Evolutionary conservation across 2,329 filamentous ascomycete species (phyloP).

Genomic region (Colletotrichum tropicicola): DNA sequence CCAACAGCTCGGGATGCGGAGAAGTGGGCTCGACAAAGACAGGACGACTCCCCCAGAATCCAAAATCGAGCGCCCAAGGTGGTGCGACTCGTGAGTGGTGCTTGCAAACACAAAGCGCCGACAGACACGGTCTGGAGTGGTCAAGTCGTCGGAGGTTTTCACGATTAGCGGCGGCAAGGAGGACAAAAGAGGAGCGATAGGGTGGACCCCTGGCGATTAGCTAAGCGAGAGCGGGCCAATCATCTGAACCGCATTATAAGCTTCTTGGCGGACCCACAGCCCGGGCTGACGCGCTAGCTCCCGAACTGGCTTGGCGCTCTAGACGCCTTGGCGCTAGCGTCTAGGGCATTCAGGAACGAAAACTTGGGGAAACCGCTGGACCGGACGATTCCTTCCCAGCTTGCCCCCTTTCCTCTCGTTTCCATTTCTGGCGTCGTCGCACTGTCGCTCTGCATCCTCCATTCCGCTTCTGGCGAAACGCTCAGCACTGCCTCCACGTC

Average conservation of each 20-base stretch:
- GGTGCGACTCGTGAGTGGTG: background rate
- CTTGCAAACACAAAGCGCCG: conserved; percentile 8
- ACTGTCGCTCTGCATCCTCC: background rate
- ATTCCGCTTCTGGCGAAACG: conserved; percentile 2
- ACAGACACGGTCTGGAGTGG: background rate
- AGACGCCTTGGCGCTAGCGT: background rate
- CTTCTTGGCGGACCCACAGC: background rate
- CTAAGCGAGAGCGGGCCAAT: background rate
- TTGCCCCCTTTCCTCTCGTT: background rate
- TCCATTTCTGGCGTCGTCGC: background rate
- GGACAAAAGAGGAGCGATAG: background rate
- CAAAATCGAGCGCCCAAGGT: background rate
- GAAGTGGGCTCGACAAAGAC: background rate
- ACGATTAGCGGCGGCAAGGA: background rate
- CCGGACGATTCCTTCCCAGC: background rate
- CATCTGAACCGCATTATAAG: background rate
- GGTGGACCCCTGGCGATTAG: background rate
- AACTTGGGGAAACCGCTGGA: background rate
- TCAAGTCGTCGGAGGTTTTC: conserved; percentile 6
- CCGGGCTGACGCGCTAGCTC: conserved; percentile 1
- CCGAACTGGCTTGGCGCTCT: too few relatives aligned
- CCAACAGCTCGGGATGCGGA: conserved; percentile 3
- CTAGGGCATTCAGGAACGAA: background rate
- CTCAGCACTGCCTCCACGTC: background rate
- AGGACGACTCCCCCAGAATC: background rate